Base-by-base conservation (phyloP, 768 basidiomycete species). In the Mycena vitilis region DNA sequence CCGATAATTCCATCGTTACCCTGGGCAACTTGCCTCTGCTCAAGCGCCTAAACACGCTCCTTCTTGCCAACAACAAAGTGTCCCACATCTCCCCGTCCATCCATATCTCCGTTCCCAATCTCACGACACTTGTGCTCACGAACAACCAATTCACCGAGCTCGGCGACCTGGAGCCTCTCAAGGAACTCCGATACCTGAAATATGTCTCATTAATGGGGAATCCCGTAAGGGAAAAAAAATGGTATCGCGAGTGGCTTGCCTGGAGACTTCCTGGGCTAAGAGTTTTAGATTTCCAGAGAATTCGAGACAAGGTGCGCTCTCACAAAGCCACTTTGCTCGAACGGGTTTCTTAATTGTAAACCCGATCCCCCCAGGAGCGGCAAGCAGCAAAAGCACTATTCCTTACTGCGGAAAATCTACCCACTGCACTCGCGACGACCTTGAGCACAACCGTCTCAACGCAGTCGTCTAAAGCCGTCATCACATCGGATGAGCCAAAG, bases 181-280 rank as follows among this genome's bases (percentile, higher is more conserved):
- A 89, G 77, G 92, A 94, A 74, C 79, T 94, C 63, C 89, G 84
- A 76, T 83, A 86, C 44, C 88, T 97, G 72, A 88, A 90, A 77
- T 94, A 90, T 76, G 78, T 97, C 58, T 89, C 89, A 44, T 81
- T 96, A 72, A 73, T 94, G 71, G 95, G 94, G 25, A 94, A 94
- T 73, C 94, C 95, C 63, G 93, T 96, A 38, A 83, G 86, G 77
- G 92, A 95, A 83, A 93, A 93, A 86, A 94, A 95, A 88, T 94
- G 92, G 89, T 97, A 96, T 84, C 93, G 95, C 84, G 94, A 95
- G 84, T 97, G 95, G 95, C 88, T 96, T 85, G 89, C 93, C 74
- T 95, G 89, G 89, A 89, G 91, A 83, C 85, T 95, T 85, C 89
- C 91, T 79, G 86, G 87, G 77, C 87, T 97, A 77, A 90, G 95